A percentile compares a stretch with the other conserved stretches of the same genome.
Conservation (phyloP, 208 protist genomes). For the Polymyxa betae region DNA sequence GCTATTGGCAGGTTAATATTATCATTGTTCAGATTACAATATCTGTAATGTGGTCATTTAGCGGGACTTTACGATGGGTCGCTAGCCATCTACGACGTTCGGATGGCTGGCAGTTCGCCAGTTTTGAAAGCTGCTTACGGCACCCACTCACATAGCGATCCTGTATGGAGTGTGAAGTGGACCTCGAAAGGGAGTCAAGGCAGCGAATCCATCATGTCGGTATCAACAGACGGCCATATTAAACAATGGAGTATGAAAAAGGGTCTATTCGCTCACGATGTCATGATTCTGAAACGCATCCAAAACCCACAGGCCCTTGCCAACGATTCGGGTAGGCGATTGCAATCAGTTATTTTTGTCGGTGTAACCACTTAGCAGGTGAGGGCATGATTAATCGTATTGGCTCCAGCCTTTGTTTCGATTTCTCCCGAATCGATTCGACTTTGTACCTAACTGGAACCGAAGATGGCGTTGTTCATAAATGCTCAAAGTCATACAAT, state of each 20-base stretch:
- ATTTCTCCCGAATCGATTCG: slow-evolving; percentile 83
- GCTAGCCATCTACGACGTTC: slow-evolving; percentile 89
- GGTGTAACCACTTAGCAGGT: not conserved
- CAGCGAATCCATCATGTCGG: slow-evolving; percentile 88
- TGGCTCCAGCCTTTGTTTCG: slow-evolving; percentile 87
- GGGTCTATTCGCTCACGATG: slow-evolving; percentile 77
- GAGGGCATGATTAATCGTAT: slow-evolving; percentile 87
- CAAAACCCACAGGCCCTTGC: slow-evolving; percentile 61
- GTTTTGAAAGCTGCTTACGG: not conserved
- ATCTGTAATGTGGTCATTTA: not conserved
- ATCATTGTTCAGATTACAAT: not conserved
- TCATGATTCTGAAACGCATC: slow-evolving; percentile 88
- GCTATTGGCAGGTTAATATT: slow-evolving; percentile 52
- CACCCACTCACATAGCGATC: slow-evolving; percentile 84
- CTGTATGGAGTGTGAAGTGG: slow-evolving; percentile 90
- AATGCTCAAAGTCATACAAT: slow-evolving; percentile 89
- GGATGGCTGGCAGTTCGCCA: not conserved
- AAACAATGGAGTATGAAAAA: slow-evolving; percentile 92
- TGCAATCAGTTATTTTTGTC: not conserved
- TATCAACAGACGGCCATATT: slow-evolving; percentile 90
- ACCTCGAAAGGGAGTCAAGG: slow-evolving; percentile 81
- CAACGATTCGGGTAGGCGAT: not conserved
- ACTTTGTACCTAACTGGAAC: slow-evolving; percentile 90
- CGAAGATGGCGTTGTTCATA: slow-evolving; percentile 90
- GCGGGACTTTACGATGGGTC: slow-evolving; percentile 86